Base-by-base conservation (phyloP, 768 basidiomycete species). In the Brasilioporus rufonigricans region DNA sequence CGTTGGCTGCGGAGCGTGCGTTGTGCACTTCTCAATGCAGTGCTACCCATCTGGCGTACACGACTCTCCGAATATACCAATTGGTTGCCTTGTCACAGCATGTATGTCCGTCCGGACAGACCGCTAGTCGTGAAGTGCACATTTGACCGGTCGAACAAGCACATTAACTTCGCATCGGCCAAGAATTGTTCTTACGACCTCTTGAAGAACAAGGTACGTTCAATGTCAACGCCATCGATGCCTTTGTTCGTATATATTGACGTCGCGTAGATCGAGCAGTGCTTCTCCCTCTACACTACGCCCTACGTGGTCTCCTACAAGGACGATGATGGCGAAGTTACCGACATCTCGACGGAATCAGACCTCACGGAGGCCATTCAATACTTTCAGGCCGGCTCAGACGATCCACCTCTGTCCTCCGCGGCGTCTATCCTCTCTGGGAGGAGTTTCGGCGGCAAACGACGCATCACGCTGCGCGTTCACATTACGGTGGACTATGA, bases 291-390 rank as follows among this genome's bases (percentile, higher is more conserved):
- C 23, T 83, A 78, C 40, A 81, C 83, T 5, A 81, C 83, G 0
- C 73, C 84, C 7, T 96, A 89, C 63, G 76, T 76, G 5, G 85
- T 98, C 53, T 77, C 85, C 5, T 97, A 93, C 73, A 89, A 85
- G 61, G 93, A 94, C 64, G 92, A 97, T 65, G 92, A 95, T 55
- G 88, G 87, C 54, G 92, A 93, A 67, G 79, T 82, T 52, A 83
- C 79, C 23, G 79, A 77, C 57, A 89, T 94, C 59, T 71, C 76
- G 0, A 82, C 79, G 19, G 91, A 96, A 53, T 67, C 72, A 5
- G 90, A 95, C 63, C 78, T 97, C 21, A 81, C 85, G 1, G 94
- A 96, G 61, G 93, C 94, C 1, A 89, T 98, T 54, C 77, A 82
- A 32, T 98, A 93, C 71, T 95, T 93, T 68, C 81, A 86, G 52